Conservation (phyloP, 2,329 filamentous ascomycete genomes). For the Lecanicillium sp. region DNA sequence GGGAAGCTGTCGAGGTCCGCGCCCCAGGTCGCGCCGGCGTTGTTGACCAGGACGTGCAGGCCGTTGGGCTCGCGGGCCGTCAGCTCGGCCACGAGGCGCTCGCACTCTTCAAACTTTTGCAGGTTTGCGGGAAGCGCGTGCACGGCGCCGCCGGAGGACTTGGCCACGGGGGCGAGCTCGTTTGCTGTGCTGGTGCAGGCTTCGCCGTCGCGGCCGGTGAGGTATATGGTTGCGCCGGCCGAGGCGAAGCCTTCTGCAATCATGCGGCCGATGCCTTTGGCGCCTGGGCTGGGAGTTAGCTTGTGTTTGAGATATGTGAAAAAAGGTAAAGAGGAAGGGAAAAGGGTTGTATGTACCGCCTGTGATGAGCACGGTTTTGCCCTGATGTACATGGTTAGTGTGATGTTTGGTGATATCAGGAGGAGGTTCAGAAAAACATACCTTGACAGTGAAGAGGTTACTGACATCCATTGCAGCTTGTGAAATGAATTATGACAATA, state of each 20-base stretch:
- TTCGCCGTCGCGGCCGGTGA: conserved; percentile 53
- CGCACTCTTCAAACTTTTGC: conserved; percentile 48
- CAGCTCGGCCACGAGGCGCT: conserved; percentile 43
- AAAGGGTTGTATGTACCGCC: conserved; percentile 27
- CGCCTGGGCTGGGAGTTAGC: conserved; percentile 23
- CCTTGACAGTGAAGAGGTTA: conserved; percentile 52
- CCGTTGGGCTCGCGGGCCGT: conserved; percentile 34
- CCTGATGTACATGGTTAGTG: conserved; percentile 31
- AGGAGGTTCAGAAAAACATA: conserved; percentile 19
- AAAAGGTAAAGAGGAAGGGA: not conserved
- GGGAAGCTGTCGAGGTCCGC: conserved; percentile 51
- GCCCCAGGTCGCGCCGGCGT: conserved; percentile 58
- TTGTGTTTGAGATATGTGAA: not conserved
- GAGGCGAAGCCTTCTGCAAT: conserved; percentile 57
- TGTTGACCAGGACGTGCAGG: conserved; percentile 58
- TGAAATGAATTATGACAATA: not conserved
- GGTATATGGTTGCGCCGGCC: conserved; percentile 57
- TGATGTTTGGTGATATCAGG: not conserved
- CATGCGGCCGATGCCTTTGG: conserved; percentile 59
- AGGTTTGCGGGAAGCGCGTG: conserved; percentile 55
- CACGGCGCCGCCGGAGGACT: conserved; percentile 34
- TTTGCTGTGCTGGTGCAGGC: conserved; percentile 47
- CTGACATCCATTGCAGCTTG: conserved; percentile 42
- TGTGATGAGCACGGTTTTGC: conserved; percentile 51
- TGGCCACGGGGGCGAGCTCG: conserved; percentile 44